Percentiles rank a stretch among this genome's conserved stretches.
Conservation (phyloP, 495 filamentous ascomycete species). For the Hypoxylon rickii region DNA sequence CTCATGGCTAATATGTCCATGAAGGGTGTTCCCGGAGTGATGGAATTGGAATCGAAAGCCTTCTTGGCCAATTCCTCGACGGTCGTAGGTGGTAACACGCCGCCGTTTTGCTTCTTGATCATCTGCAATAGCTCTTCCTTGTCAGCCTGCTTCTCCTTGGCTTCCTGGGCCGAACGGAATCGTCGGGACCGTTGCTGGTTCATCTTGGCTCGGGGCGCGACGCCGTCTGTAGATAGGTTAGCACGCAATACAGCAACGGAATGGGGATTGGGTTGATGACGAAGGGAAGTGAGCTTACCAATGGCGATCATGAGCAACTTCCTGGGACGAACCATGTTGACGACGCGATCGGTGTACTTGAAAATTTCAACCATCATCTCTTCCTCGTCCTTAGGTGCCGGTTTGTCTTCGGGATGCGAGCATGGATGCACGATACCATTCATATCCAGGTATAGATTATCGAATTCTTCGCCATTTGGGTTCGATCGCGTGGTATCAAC, state of each 20-base stretch:
- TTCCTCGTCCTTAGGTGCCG: constrained; percentile 88
- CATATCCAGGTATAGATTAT: constrained; percentile 99
- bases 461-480: constrained; percentile 96
- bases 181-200: constrained; percentile 93
- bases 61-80: constrained; percentile 75
- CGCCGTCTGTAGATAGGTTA: constrained; percentile 70
- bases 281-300: constrained; percentile 61
- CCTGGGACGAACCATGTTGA: constrained; percentile 96
- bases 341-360: constrained; percentile 94
- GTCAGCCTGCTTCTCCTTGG: constrained; percentile 89
- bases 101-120: constrained; percentile 72
- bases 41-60: constrained; percentile 97
- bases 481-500: constrained; percentile 84
- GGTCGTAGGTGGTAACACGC: constrained; percentile 61
- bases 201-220: constrained; percentile 94
- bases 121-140: constrained; percentile 84
- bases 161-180: constrained; percentile 92
- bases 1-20: constrained; percentile 96
- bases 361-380: constrained; percentile 99
- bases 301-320: constrained; percentile 98
- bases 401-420: constrained; percentile 93
- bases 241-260: no score
- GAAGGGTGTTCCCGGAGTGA: constrained; percentile 97
- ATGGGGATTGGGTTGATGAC: not conserved
- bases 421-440: constrained; percentile 99